Base-by-base conservation (phyloP, 2,329 filamentous ascomycete genomes). In the Fusarium sp. region DNA sequence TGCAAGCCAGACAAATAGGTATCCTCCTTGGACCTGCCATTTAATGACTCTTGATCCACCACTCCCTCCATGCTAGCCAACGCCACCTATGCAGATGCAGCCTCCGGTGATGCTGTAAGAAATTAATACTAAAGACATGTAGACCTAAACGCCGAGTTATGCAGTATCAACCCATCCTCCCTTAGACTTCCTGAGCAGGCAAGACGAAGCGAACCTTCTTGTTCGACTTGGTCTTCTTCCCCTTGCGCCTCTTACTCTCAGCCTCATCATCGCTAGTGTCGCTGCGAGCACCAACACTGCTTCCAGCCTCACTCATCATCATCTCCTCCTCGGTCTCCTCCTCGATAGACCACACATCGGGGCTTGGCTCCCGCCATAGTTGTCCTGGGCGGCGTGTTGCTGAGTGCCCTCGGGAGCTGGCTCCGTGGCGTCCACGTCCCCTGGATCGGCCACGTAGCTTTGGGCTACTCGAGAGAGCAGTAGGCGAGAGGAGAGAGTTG, bases 321-420 rank as follows among this genome's bases (percentile, higher is more conserved):
- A 85, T 78, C 74, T 88, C 86, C 75, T 87, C 86, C 79, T 89
- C 87, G 3, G 86, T 85, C 80, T 90, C 87, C 78, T 90, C 88
- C 79, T 88, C 85, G 62, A 90, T 90, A 35, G 86, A 86, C 85
- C 87, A 90, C 7, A 90, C 88, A 59, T 89, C 87, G 1, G 87
- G 87, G 75, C 88, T 90, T 12, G 88, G 88, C 79, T 88, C 85
- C 41, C 87, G 82, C 88, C 88, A 90, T 3, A 88, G 74, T 53
- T 82, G 81, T 24, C 79, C 75, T 14, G 86, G 84, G 47, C 84
- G 82, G 67, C 75, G 82, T 38, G 78, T 80, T 54, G 75, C 73
- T 31, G 80, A 78, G 45, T 76, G 65, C 61, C 76, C 80, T 18
- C 78, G 66, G 39, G 78, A 47, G 18, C 60, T 65, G 72, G 79